These are phyloP conservation scores for Boletales sp. DNA, from an alignment of 768 basidiomycete species.

Conservation along the genomic window DNA sequence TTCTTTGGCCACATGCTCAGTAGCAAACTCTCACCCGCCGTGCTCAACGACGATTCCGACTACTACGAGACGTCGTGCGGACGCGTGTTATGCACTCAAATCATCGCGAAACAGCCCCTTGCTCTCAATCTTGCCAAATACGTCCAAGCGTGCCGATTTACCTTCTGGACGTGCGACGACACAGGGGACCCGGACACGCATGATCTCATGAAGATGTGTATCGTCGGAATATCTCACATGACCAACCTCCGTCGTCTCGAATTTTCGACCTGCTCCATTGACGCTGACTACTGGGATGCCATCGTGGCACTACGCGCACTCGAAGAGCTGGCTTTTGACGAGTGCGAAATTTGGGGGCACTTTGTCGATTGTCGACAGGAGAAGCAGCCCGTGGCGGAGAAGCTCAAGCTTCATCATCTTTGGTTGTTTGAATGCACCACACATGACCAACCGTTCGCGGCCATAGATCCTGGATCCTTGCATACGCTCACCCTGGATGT, in stretches of 20 bases:
- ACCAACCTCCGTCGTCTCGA: constrained; percentile 12
- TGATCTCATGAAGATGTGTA: neutral
- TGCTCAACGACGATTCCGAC: constrained; percentile 2
- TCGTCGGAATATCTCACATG: constrained; percentile 15
- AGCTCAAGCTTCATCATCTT: neutral
- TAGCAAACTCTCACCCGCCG: neutral
- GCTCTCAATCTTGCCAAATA: constrained; percentile 28
- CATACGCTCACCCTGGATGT: neutral
- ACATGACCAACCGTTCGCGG: neutral
- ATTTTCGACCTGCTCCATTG: constrained; percentile 9
- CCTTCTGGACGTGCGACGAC: neutral
- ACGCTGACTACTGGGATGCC: constrained; percentile 10
- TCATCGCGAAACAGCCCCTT: constrained; percentile 24
- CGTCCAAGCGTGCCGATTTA: constrained; percentile 25
- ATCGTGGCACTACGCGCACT: constrained; percentile 13
- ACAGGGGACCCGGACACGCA: neutral
- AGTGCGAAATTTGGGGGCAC: neutral
- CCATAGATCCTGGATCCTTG: neutral
- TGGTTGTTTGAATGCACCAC: constrained; percentile 2
- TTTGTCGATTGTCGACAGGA: neutral
- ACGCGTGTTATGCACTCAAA: constrained; percentile 24
- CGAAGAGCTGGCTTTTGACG: constrained; percentile 13
- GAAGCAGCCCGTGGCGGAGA: too few relatives aligned
- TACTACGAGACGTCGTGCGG: neutral
- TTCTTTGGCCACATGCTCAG: constrained; percentile 3